Percentiles rank a stretch among this genome's conserved stretches.
Evolutionary conservation across 805 yeast genomes (phyloP).

Genomic region (Starmerella sirachaensis): DNA sequence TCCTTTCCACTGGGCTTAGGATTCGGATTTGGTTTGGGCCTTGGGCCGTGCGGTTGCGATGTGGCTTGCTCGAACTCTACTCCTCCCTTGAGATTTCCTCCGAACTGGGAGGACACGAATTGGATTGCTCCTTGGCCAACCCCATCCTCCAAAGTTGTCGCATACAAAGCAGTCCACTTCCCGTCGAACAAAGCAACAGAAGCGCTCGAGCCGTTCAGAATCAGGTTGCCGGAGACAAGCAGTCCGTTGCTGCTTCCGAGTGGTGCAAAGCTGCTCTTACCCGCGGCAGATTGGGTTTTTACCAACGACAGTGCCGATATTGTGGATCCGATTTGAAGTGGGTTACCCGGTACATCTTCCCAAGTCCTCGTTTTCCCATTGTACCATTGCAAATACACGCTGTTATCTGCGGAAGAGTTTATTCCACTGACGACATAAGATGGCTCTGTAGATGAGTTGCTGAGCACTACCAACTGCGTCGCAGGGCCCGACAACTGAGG

Average conservation of each 20-base stretch:
- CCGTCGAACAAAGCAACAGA: slow-evolving; percentile 60
- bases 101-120: slow-evolving; percentile 24
- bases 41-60: background rate
- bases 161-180: slow-evolving; percentile 53
- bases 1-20: background rate
- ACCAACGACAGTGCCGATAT: slow-evolving; percentile 10
- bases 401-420: background rate
- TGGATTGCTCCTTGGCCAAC: slow-evolving; percentile 18
- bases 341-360: slow-evolving; percentile 4
- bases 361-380: slow-evolving; percentile 3
- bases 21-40: background rate
- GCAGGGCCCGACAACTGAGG: slow-evolving; percentile 29
- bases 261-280: background rate
- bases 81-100: slow-evolving; percentile 15
- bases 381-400: slow-evolving; percentile 3
- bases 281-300: background rate
- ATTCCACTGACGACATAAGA: slow-evolving; percentile 6
- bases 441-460: slow-evolving; percentile 5
- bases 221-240: slow-evolving; percentile 47
- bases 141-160: slow-evolving; percentile 16
- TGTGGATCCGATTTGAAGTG: background rate
- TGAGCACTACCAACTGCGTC: slow-evolving; percentile 7
- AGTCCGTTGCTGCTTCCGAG: slow-evolving; percentile 35
- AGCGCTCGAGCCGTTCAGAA: slow-evolving; percentile 30
- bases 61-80: slow-evolving; percentile 4